A percentile compares a stretch with the other conserved stretches of the same genome.
Evolutionary conservation across 352 stramenopile genomes (phyloP).

Genomic region (Phytophthora litchii): DNA sequence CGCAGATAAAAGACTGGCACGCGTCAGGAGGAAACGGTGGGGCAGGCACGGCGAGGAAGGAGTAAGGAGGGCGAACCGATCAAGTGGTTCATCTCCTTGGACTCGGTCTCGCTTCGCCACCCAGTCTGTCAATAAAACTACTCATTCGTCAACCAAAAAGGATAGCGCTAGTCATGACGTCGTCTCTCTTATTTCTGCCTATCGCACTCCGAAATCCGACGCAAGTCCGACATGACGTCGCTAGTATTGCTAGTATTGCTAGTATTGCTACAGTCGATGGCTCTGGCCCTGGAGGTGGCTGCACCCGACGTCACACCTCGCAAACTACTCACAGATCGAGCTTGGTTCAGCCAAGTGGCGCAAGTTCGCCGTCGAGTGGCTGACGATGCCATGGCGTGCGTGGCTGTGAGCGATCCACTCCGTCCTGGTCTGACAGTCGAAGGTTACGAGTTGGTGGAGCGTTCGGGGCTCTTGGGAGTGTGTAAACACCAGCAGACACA

Average conservation of each 20-base stretch:
- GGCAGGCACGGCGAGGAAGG: slow-evolving; percentile 8
- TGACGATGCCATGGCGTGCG: slow-evolving; percentile 31
- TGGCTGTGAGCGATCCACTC: slow-evolving; percentile 40
- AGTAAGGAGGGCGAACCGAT: slow-evolving; percentile 2
- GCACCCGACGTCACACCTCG: slow-evolving; percentile 19
- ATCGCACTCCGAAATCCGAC: slow-evolving; percentile 10
- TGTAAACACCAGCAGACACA: slow-evolving; percentile 54
- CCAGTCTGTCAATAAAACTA: slow-evolving; percentile 41
- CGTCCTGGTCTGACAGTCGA: slow-evolving; percentile 49
- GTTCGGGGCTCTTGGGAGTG: slow-evolving; percentile 62
- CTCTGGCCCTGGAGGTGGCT: slow-evolving; percentile 14
- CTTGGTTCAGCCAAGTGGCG: slow-evolving; percentile 57
- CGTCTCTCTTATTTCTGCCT: not conserved
- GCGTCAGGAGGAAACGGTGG: slow-evolving; percentile 38
- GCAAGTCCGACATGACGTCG: slow-evolving; percentile 12
- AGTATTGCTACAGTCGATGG: slow-evolving; percentile 8
- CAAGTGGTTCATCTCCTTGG: not conserved
- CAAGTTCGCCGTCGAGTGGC: slow-evolving; percentile 30
- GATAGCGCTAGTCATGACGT: too few species aligned
- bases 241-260: slow-evolving; percentile 21
- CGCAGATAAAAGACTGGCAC: slow-evolving; percentile 31
- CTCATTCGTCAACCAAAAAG: slow-evolving; percentile 23
- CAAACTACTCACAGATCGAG: slow-evolving; percentile 51
- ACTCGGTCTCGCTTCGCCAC: slow-evolving; percentile 5
- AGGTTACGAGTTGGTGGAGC: slow-evolving; percentile 79